These are phyloP conservation scores for Medicago ruthenica DNA, from an alignment of 306 rosid genomes.

Conservation along the genomic window DNA sequence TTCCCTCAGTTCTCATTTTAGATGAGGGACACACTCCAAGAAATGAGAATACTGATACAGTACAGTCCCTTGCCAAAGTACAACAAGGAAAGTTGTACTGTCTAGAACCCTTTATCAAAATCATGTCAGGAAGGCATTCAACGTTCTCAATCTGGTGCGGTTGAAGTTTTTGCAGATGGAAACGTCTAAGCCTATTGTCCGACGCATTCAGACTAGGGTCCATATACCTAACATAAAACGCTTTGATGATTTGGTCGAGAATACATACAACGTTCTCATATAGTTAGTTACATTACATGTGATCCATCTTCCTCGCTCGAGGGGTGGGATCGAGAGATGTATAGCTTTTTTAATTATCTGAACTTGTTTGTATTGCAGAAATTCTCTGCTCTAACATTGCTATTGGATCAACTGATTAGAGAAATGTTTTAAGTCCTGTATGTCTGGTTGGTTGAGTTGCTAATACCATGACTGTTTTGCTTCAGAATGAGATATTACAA, in stretches of 20 bases:
- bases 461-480: background rate
- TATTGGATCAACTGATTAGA: background rate
- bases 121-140: slow-evolving; percentile 89
- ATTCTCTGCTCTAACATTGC: slow-evolving; percentile 2
- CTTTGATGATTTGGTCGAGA: slow-evolving; percentile 77
- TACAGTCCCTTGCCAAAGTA: slow-evolving; percentile 78
- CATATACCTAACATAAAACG: slow-evolving; percentile 57
- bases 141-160: slow-evolving; percentile 78
- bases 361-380: background rate
- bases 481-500: too few species aligned
- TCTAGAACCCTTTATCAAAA: slow-evolving; percentile 93
- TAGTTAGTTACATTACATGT: too few species aligned
- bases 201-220: slow-evolving; percentile 75
- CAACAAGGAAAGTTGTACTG: slow-evolving; percentile 79
- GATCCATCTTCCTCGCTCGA: background rate
- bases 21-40: slow-evolving; percentile 99
- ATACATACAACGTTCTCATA: slow-evolving; percentile 56
- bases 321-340: background rate
- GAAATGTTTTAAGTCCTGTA: background rate
- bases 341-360: background rate
- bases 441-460: slow-evolving; percentile 14
- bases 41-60: slow-evolving; percentile 83
- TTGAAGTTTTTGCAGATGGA: slow-evolving; percentile 75
- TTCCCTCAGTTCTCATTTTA: slow-evolving; percentile 78
- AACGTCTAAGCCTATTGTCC: slow-evolving; percentile 67